Base-by-base conservation (phyloP, 1,284 basidiomycete species). In the Trametes pubescens region DNA sequence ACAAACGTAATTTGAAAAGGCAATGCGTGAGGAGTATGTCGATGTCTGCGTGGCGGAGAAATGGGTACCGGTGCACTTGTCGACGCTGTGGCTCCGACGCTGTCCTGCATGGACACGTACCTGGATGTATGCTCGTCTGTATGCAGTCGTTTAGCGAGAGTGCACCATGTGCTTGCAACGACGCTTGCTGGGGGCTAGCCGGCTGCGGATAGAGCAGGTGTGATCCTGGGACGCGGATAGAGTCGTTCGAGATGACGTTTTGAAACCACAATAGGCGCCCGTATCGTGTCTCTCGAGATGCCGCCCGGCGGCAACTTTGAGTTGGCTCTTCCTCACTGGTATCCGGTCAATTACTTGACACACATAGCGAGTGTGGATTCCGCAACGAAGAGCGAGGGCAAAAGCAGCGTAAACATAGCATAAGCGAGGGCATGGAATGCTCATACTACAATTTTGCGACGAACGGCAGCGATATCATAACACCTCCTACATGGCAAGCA, bases 371-470 rank as follows among this genome's bases (percentile, higher is more conserved):
- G 34, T 35, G 13, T 35, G 34, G 6, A 35, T 35, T 13, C 34
- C 6, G 34, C 6, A 7, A 35, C n/a, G n/a, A n/a, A n/a, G 2
- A n/a, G 18, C 4, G 62, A 69, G 67, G 57, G 64, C 59, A 60
- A 66, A 69, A 65, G 37, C 57, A 68, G 66, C 61, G 69, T 73
- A 71, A 69, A 72, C 71, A 79, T 78, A 74, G 75, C 76, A 78
- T 79, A 79, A 69, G 71, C 68, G 71, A 71, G 52, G 64, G 74
- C 77, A 76, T 78, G 75, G 69, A 48, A 73, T 75, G 78, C 76
- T 77, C 77, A 74, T 80, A 78, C 74, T 75, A 74, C 72, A 75
- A 71, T 75, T 80, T 78, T 80, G 69, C 62, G 71, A 64, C 65
- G 64, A 63, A 66, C 61, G 65, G 72, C 62, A 68, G 67, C 67